These are phyloP conservation scores for Wickerhamiella occidentalis DNA, from an alignment of 805 yeast genomes.

Conservation along the genomic window DNA sequence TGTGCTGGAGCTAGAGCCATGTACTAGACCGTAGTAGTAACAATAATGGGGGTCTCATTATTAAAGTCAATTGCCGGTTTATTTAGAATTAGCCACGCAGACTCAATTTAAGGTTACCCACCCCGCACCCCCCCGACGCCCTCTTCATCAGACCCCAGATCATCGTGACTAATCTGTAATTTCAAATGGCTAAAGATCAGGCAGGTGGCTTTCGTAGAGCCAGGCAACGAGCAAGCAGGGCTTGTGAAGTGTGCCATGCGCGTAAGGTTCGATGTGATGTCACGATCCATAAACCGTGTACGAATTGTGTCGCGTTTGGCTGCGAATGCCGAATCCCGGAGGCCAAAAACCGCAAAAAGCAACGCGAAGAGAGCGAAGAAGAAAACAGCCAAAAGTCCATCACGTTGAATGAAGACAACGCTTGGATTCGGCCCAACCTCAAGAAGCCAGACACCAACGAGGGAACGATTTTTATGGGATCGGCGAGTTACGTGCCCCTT, in stretches of 20 bases:
- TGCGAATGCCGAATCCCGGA: constrained; percentile 61
- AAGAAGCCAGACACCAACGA: neutral
- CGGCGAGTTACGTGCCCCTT: constrained; percentile 9
- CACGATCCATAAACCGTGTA: constrained; percentile 44
- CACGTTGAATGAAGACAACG: neutral
- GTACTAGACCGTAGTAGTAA: too few relatives aligned
- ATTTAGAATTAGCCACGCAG: too few relatives aligned
- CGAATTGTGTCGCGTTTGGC: constrained; percentile 61
- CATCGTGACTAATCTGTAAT: neutral
- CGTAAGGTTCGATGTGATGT: constrained; percentile 63
- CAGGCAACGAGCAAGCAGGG: constrained; percentile 48
- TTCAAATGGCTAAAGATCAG: constrained; percentile 2
- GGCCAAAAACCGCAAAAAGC: constrained; percentile 29
- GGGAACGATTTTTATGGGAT: constrained; percentile 10
- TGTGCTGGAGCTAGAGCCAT: too few relatives aligned
- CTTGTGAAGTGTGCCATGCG: constrained; percentile 66
- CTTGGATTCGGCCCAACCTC: neutral
- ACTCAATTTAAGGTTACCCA: too few relatives aligned
- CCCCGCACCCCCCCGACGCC: neutral
- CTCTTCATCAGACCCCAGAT: neutral
- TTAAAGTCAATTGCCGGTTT: too few relatives aligned
- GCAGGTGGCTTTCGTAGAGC: constrained; percentile 26
- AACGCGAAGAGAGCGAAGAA: neutral
- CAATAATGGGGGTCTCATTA: too few relatives aligned
- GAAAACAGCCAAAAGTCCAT: neutral